Evolutionary conservation across 257 asterid genomes (phyloP), one percentile per base, ranked within the genome.

Genomic region (Rhazya stricta): DNA sequence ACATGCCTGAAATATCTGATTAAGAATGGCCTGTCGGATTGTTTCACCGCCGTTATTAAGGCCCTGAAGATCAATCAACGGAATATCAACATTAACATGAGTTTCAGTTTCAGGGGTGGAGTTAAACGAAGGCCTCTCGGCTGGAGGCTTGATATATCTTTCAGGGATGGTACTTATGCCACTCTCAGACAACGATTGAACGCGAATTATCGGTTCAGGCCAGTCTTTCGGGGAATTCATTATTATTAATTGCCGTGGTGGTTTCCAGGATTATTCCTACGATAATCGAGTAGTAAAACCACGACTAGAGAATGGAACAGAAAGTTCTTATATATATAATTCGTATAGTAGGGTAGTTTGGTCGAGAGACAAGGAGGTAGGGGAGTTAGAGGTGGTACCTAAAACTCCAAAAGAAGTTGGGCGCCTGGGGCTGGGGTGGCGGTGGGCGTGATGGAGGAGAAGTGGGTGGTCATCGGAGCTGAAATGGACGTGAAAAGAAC

Each of bases 1-100:
- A 65, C 96, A 89, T 0, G 96, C 96, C 42, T 83, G 83, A 12
- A 82, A 83, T 69, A 94, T 79, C 29, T 79, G 81, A 0, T 72
- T 13, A 69, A 84, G 5, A 9, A 74, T 84, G 15, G 60, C 9
- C 25, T 48, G 76, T 7, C 73, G 63, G 21, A 62, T 56, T 4
- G 11, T 57, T 2, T 73, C 79, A 23, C 75, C 80, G 0, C 48
- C 79, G 0, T 29, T 56, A 21, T 21, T 4, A 10, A 79, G 23
- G 29, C 84, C 85, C 13, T 79, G 76, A 12, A 88, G 83, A 81
- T 93, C 91, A 50, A 93, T 81, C 0, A 89, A 9, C 0, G 98
- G 98, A 36, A 91, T 90, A 77, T 84, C 67, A 2, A 69, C 74
- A 4, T 65, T 76, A 1, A 25, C 18, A 48, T 16, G 46, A 29